Percentiles rank a stretch among this genome's conserved stretches.
Conservation (phyloP, 2,329 filamentous ascomycete species). For the Celoporthe dispersa region DNA sequence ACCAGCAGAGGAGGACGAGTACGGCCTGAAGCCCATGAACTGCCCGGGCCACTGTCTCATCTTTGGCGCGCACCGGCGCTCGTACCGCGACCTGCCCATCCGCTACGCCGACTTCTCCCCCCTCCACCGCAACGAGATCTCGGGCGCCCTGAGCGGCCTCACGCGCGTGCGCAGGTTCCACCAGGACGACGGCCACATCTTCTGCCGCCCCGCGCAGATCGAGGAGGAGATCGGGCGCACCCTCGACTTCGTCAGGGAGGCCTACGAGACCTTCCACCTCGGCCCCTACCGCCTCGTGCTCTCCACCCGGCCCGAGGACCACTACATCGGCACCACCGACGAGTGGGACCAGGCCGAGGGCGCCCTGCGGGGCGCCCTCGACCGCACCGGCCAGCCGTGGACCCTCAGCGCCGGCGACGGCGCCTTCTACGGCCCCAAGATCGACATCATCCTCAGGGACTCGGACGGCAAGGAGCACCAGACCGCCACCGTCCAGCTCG, state of each 20-base stretch:
- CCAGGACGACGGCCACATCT: conserved; percentile 91
- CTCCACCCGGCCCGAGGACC: conserved; percentile 76
- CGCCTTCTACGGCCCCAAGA: conserved; percentile 91
- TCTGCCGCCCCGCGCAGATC: conserved; percentile 79
- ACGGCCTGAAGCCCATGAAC: conserved; percentile 91
- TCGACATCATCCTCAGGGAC: conserved; percentile 82
- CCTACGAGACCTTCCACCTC: conserved; percentile 72
- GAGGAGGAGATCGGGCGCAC: conserved; percentile 74
- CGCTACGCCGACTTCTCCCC: conserved; percentile 87
- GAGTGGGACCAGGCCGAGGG: conserved; percentile 71
- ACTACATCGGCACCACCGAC: conserved; percentile 74
- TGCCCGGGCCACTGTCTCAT: conserved; percentile 88
- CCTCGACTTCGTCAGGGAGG: conserved; percentile 73
- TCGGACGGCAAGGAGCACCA: conserved; percentile 86
- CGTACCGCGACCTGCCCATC: conserved; percentile 80
- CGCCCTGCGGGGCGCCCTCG: conserved; percentile 67
- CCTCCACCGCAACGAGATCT: conserved; percentile 85
- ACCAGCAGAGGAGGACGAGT: conserved; percentile 65
- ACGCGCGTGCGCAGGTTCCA: conserved; percentile 86
- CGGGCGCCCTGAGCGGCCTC: conserved; percentile 78
- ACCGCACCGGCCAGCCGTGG: conserved; percentile 70
- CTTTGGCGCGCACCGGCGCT: conserved; percentile 73
- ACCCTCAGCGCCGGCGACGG: conserved; percentile 79
- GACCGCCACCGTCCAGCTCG: conserved; percentile 85
- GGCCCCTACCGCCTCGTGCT: conserved; percentile 76